Evolutionary conservation across 805 yeast species (phyloP).

Genomic region (Ogataea methanolica): DNA sequence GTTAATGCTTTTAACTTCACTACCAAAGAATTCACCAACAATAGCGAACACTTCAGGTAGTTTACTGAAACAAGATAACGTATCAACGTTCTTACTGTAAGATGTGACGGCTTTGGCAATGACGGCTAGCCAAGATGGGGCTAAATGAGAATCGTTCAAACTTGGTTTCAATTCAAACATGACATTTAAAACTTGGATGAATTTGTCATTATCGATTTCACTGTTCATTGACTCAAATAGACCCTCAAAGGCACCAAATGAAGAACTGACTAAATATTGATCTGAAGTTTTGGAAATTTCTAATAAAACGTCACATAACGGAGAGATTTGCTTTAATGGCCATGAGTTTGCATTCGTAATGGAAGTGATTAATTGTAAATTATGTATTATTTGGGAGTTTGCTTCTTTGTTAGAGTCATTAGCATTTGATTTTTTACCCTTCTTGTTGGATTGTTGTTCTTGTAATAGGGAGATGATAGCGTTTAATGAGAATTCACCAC

Average conservation of each 20-base stretch:
- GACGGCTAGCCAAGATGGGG: constrained; percentile 94
- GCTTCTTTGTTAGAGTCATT: constrained; percentile 40
- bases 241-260: constrained; percentile 81
- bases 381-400: constrained; percentile 62
- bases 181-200: constrained; percentile 58
- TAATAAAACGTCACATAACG: constrained; percentile 70
- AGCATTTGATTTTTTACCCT: constrained; percentile 27
- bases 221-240: constrained; percentile 61
- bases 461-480: constrained; percentile 45
- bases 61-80: constrained; percentile 47
- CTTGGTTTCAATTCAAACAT: constrained; percentile 81
- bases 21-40: constrained; percentile 59
- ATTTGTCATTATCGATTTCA: constrained; percentile 53
- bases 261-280: constrained; percentile 75
- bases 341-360: constrained; percentile 75
- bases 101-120: constrained; percentile 74
- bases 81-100: constrained; percentile 43
- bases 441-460: constrained; percentile 31
- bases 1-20: constrained; percentile 60
- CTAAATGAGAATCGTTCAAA: constrained; percentile 73
- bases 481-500: constrained; percentile 65
- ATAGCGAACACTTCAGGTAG: constrained; percentile 53
- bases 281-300: constrained; percentile 78
- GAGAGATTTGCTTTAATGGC: constrained; percentile 68
- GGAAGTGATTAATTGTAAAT: constrained; percentile 67